Conservation (phyloP, 352 stramenopile species). For the Globisporangium okanoganense region DNA sequence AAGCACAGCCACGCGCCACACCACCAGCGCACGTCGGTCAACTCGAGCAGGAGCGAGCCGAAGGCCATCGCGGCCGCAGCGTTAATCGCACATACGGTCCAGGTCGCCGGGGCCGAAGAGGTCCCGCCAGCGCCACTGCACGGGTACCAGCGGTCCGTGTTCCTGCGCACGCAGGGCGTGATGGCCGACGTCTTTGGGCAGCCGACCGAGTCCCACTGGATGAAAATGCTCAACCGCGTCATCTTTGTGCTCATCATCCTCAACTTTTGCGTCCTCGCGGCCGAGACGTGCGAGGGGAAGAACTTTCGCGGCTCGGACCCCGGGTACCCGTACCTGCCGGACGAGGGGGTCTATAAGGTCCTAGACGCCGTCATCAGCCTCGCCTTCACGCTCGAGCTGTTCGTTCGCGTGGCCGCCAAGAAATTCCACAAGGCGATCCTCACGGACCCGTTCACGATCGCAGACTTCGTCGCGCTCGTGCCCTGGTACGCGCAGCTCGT, state of each 20-base stretch:
- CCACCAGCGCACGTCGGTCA: neutral
- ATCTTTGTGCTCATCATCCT: constrained; percentile 56
- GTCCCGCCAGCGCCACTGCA: neutral
- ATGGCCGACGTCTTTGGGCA: constrained; percentile 40
- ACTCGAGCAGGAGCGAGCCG: neutral
- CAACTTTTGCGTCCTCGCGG: constrained; percentile 39
- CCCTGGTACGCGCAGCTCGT: constrained; percentile 53
- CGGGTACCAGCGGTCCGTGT: constrained; percentile 16
- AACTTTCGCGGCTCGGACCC: constrained; percentile 51
- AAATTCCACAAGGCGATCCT: constrained; percentile 28
- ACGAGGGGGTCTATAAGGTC: constrained; percentile 26
- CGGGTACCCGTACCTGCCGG: constrained; percentile 50
- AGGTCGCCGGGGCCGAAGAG: neutral
- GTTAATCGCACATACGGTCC: constrained; percentile 14
- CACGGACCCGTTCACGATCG: constrained; percentile 37
- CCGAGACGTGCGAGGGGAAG: constrained; percentile 60
- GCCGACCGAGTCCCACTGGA: constrained; percentile 29
- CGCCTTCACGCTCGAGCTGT: constrained; percentile 58
- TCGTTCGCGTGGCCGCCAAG: constrained; percentile 26
- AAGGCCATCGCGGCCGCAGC: neutral
- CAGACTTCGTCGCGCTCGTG: constrained; percentile 51
- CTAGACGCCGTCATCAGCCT: constrained; percentile 37
- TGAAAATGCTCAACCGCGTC: constrained; percentile 31
- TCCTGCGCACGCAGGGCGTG: constrained; percentile 28
- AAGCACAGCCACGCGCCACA: neutral